Evolutionary conservation across 306 rosid genomes (phyloP).

Genomic region (Arachis stenosperma): DNA sequence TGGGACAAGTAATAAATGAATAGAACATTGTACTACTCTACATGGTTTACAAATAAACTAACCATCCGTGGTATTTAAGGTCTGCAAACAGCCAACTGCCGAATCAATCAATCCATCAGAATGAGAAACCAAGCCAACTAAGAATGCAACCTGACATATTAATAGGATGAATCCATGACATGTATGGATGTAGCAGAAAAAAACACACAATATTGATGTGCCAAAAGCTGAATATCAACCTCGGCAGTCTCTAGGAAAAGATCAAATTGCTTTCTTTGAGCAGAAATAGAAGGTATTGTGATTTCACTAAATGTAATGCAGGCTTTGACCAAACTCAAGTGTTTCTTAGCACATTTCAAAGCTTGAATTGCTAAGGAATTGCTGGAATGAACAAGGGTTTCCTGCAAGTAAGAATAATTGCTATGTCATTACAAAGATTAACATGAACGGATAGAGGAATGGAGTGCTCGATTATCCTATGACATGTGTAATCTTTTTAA

Average conservation of each 20-base stretch:
- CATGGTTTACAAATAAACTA: constrained; percentile 45
- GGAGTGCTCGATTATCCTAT: not conserved
- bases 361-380: constrained; percentile 76
- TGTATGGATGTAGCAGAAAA: constrained; percentile 23
- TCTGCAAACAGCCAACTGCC: constrained; percentile 66
- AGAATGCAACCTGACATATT: constrained; percentile 70
- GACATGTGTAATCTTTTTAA: not conserved
- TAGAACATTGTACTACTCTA: constrained; percentile 30
- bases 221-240: constrained; percentile 63
- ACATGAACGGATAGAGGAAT: not conserved
- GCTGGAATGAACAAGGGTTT: constrained; percentile 83
- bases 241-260: constrained; percentile 92
- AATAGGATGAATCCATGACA: constrained; percentile 36
- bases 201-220: not conserved
- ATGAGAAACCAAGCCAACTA: constrained; percentile 80
- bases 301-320: constrained; percentile 91
- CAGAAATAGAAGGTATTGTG: constrained; percentile 81
- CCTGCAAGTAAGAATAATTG: constrained; percentile 63
- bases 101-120: constrained; percentile 78
- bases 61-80: constrained; percentile 63
- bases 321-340: constrained; percentile 68
- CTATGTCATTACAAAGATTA: constrained; percentile 37
- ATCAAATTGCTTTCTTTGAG: constrained; percentile 67
- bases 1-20: constrained; percentile 23
- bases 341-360: constrained; percentile 53